Base-by-base conservation (phyloP, 2,329 filamentous ascomycete species). In the Rhynchosporium graminicola region DNA sequence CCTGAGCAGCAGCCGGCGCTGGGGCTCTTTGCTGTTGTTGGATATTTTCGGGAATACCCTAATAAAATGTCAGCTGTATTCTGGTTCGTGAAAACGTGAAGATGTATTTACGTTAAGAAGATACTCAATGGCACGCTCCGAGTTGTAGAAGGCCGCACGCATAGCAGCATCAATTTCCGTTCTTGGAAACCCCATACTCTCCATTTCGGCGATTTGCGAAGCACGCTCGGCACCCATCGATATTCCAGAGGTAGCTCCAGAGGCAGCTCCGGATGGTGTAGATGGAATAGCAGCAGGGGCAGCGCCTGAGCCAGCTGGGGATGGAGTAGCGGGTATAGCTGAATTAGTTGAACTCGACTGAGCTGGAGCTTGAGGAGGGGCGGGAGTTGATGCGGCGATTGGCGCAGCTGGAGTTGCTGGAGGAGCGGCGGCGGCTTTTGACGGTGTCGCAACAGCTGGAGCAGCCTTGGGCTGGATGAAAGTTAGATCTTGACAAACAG, bases 121-220 rank as follows among this genome's bases (percentile, higher is more conserved):
- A 74, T 99, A 99, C 77, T 99, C 95, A 61, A 99, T 94, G 59
- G 95, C 95, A 71, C 95, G 92, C 76, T 98, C 94, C 13, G 94
- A 92, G 79, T 99, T 99, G 83, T 90, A 96, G 78, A 91, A 99
- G 13, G 95, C 95, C 67, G 95, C 95, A 73, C 94, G 90, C 89
- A 99, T 95, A 57, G 95, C 95, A 54, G 89, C 86, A 71, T 97
- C 92, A 69, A 97, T 97, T 74, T 96, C 90, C 58, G 86, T 81
- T 73, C 93, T 85, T 73, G 91, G 86, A 70, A 99, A 99, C 8
- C 95, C 95, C 95, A 99, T 99, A 68, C 89, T 89, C 79, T 97
- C 93, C 92, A 99, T 97, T 75, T 93, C 92, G 55, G 89, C 84
- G 72, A 98, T 89, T 43, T 92, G 92, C 69, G 88, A 87, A 66